A percentile compares a stretch with the other conserved stretches of the same genome.
These are phyloP conservation scores for Solanum lycopersicoides DNA, from an alignment of 257 asterid genomes.

Conservation along the genomic window DNA sequence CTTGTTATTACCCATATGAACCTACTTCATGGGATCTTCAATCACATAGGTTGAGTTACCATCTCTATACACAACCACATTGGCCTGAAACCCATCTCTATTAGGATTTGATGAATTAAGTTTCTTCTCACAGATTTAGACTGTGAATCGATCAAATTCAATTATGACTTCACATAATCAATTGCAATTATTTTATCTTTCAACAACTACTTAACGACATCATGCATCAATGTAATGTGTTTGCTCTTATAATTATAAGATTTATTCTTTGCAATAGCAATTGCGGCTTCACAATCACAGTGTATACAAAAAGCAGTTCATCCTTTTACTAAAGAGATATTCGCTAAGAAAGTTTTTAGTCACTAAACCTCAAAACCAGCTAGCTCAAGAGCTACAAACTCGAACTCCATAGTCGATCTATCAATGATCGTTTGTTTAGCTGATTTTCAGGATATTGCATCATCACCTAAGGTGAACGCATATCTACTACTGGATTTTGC, in stretches of 20 bases:
- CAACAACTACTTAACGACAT: not conserved
- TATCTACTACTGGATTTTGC: not conserved
- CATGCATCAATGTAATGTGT: not conserved
- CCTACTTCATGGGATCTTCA: too few species aligned
- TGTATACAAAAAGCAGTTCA: not conserved
- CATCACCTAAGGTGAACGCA: not conserved
- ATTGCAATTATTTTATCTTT: too few species aligned
- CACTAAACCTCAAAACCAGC: too few species aligned
- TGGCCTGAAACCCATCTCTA: not conserved
- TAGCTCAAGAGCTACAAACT: not conserved
- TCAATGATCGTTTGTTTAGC: not conserved
- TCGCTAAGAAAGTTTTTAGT: too few species aligned
- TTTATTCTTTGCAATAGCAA: not conserved
- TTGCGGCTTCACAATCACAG: not conserved
- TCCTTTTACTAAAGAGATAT: not conserved
- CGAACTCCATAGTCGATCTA: not conserved
- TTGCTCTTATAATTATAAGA: too few species aligned
- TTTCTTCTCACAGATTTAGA: not conserved
- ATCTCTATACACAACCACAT: too few species aligned
- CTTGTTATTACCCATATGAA: too few species aligned
- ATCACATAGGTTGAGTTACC: too few species aligned
- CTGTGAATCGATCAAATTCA: too few species aligned
- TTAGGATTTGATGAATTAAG: too few species aligned
- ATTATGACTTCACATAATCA: not conserved
- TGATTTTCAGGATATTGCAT: not conserved